phyloP scores from a whole-genome alignment of 1,284 basidiomycete species.

The Takashimella tepidaria region DNA sequence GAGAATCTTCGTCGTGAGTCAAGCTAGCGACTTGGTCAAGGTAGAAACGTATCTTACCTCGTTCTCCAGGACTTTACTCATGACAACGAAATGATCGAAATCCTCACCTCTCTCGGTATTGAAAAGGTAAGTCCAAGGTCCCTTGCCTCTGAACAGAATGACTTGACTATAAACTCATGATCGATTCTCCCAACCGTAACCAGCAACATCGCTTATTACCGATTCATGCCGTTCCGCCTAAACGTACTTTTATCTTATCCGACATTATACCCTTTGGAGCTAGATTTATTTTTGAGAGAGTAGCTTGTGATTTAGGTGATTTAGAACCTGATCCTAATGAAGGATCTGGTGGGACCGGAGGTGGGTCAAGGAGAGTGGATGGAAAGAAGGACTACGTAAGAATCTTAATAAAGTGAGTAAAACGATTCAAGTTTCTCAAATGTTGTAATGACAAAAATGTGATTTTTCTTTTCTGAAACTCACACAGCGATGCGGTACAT shows the following conservation, averaged over 20 bases:
- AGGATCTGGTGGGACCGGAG: background rate
- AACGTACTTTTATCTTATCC: conserved; percentile 30
- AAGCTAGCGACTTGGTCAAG: too few species aligned
- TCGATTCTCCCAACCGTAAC: too few species aligned
- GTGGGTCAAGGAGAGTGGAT: conserved; percentile 9
- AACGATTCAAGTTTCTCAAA: background rate
- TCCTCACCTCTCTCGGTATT: conserved; percentile 67
- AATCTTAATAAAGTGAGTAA: conserved; percentile 42
- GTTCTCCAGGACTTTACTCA: conserved; percentile 63
- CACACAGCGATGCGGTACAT: conserved; percentile 22
- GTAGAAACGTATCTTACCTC: background rate
- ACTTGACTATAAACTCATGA: too few species aligned
- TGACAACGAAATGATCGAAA: conserved; percentile 72
- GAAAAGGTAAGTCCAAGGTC: conserved; percentile 48
- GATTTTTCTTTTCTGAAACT: background rate
- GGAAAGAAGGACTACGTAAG: conserved; percentile 34
- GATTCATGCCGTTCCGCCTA: conserved; percentile 17
- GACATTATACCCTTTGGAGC: conserved; percentile 40
- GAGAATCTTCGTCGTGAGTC: conserved; percentile 39
- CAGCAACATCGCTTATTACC: conserved; percentile 26
- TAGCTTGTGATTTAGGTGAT: conserved; percentile 29
- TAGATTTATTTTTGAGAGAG: conserved; percentile 35
- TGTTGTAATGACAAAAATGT: background rate
- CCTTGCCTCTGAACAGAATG: too few species aligned
- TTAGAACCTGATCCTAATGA: conserved; percentile 30